phyloP scores from a whole-genome alignment of 176 grass and related monocot species.

The Saccharum spontaneum region DNA sequence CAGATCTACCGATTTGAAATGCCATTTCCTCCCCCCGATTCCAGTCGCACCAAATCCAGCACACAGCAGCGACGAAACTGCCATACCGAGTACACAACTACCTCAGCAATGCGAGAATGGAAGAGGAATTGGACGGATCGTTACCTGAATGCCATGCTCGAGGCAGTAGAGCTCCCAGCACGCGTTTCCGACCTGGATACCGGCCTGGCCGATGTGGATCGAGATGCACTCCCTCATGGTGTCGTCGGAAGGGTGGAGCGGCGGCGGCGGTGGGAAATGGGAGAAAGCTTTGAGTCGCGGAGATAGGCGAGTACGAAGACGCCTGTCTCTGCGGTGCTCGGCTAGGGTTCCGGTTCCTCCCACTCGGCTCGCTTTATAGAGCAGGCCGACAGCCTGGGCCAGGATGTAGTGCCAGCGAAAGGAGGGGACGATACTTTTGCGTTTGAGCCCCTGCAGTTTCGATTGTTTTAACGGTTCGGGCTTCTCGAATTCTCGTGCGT shows the following conservation, averaged over 20 bases:
- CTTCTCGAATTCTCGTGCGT: no score
- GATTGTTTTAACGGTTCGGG: not conserved
- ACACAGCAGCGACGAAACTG: not conserved
- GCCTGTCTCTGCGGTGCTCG: conserved; percentile 50
- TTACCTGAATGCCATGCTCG: conserved; percentile 88
- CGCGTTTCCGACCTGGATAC: conserved; percentile 86
- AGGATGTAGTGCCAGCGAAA: conserved; percentile 26
- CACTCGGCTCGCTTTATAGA: not conserved
- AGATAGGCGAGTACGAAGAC: conserved; percentile 71
- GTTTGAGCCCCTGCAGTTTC: accelerated
- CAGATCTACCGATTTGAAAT: not conserved
- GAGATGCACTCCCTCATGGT: conserved; percentile 87
- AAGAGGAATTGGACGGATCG: not conserved
- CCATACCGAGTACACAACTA: not conserved
- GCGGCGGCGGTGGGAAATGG: not conserved
- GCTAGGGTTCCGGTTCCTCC: conserved; percentile 6
- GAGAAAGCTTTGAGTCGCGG: conserved; percentile 37
- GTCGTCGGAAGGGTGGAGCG: not conserved
- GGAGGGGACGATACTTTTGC: not conserved
- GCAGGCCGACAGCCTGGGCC: conserved; percentile 10
- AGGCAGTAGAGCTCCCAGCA: conserved; percentile 96
- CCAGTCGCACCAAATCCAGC: not conserved
- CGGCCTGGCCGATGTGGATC: conserved; percentile 88
- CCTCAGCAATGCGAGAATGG: no score
- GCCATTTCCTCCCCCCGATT: not conserved